These are phyloP conservation scores for Cicer yamashitae DNA, from an alignment of 306 rosid genomes.

Conservation along the genomic window DNA sequence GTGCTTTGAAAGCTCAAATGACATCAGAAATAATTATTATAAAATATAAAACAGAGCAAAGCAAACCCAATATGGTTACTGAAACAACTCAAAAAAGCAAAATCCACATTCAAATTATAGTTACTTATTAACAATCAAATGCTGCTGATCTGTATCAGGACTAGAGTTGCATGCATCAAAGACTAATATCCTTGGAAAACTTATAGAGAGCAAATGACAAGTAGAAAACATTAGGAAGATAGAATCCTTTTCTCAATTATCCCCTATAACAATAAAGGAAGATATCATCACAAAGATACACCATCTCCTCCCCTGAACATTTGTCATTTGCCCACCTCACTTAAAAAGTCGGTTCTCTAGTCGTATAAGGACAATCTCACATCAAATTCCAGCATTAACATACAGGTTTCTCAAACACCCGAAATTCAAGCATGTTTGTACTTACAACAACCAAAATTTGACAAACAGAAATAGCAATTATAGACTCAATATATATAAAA, in stretches of 20 bases:
- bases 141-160: conserved; percentile 18
- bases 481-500: background rate
- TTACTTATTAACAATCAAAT: conserved; percentile 33
- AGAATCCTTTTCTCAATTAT: conserved; percentile 1
- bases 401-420: conserved; percentile 16
- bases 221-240: conserved; percentile 18
- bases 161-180: conserved; percentile 16
- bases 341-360: conserved; percentile 23
- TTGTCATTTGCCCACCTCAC: conserved; percentile 23
- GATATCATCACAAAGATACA: background rate
- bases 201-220: conserved; percentile 32
- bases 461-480: conserved; percentile 16
- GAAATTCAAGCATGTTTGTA: conserved; percentile 19
- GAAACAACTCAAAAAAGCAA: conserved; percentile 27
- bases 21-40: background rate
- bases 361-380: conserved; percentile 19
- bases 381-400: conserved; percentile 9
- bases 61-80: conserved; percentile 21
- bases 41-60: conserved; percentile 23
- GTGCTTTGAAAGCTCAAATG: conserved; percentile 35
- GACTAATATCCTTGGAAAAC: conserved; percentile 22
- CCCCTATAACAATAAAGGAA: conserved; percentile 32
- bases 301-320: conserved; percentile 22
- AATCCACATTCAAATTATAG: conserved; percentile 23
- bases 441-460: conserved; percentile 18